Evolutionary conservation across 257 asterid species (phyloP).

Genomic region (Solanum arcanum): DNA sequence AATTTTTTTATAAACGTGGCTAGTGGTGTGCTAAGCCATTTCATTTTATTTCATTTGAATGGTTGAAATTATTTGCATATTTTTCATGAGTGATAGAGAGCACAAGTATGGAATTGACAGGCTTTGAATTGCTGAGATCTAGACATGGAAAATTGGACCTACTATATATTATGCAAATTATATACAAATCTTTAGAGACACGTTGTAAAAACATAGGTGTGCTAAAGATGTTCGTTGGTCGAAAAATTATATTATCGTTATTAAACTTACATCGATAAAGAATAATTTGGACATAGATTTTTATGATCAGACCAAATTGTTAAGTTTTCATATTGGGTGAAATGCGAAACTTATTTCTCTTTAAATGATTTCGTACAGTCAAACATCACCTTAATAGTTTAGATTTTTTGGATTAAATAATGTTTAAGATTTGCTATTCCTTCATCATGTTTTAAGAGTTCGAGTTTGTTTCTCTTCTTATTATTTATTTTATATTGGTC

Average conservation of each 20-base stretch:
- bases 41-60: background rate
- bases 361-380: no score
- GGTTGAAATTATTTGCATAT: background rate
- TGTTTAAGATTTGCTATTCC: no score
- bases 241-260: no score
- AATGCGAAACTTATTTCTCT: background rate
- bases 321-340: background rate
- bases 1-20: background rate
- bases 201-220: background rate
- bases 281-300: no score
- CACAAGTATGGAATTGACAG: background rate
- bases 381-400: background rate
- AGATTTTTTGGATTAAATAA: no score
- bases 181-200: background rate
- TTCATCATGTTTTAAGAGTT: background rate
- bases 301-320: no score
- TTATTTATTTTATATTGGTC: background rate
- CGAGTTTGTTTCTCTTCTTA: background rate
- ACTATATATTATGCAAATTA: no score
- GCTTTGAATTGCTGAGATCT: background rate
- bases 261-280: no score
- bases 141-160: background rate
- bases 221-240: background rate
- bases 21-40: background rate
- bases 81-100: background rate